phyloP scores from a whole-genome alignment of 2,329 filamentous ascomycete genomes.

The Talaromyces marneffei region DNA sequence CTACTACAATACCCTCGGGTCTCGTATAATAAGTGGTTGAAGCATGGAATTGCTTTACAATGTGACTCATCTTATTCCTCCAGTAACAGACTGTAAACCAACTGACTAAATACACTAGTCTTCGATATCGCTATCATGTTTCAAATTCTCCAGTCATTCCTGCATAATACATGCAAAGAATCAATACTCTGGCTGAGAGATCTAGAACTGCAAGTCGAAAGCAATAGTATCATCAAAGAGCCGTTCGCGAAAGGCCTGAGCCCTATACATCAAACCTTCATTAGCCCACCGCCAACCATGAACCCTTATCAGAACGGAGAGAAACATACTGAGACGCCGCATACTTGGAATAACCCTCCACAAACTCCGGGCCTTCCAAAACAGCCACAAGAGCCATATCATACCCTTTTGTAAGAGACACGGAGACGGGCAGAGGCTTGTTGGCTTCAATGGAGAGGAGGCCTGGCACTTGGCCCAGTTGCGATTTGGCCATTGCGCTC shows the following conservation, averaged over 20 bases:
- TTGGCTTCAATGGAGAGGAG: conserved; percentile 33
- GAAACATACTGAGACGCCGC: conserved; percentile 40
- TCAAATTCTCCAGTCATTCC: neutral
- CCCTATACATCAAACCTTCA: conserved; percentile 21
- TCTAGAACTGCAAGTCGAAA: conserved; percentile 38
- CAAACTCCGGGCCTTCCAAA: conserved; percentile 39
- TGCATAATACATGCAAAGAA: neutral
- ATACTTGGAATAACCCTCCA: conserved; percentile 41
- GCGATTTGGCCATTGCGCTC: conserved; percentile 26
- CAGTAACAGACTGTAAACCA: too few relatives aligned
- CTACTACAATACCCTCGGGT: neutral
- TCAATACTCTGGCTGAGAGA: neutral
- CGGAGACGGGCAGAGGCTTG: conserved; percentile 35
- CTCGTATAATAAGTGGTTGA: neutral
- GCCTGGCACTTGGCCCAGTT: conserved; percentile 41
- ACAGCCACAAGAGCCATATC: conserved; percentile 44
- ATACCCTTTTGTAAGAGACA: conserved; percentile 41
- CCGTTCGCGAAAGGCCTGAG: conserved; percentile 36
- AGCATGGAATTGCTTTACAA: neutral
- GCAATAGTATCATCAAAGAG: conserved; percentile 39
- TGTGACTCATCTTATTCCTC: neutral
- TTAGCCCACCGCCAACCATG: neutral
- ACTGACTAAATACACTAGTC: neutral
- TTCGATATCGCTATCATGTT: too few relatives aligned
- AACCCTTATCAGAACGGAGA: neutral